A percentile compares a stretch with the other conserved stretches of the same genome.
phyloP scores from a whole-genome alignment of 176 grass and related monocot genomes.

The Cymbopogon citratus region DNA sequence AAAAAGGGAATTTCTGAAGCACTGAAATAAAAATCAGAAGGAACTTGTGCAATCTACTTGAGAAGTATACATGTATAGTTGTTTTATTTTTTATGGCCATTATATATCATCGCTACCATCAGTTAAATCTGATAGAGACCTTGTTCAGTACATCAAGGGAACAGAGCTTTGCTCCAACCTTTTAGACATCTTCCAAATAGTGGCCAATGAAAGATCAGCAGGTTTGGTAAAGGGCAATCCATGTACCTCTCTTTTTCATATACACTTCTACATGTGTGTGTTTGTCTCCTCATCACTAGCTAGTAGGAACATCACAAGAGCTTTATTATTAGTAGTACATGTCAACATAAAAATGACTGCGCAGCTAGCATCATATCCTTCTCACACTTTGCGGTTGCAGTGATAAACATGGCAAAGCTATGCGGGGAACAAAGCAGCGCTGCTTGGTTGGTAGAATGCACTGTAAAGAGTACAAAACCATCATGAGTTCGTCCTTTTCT shows the following conservation, averaged over 20 bases:
- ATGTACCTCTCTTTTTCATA: not conserved
- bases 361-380: not conserved
- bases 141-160: not conserved
- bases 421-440: not conserved
- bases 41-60: not conserved
- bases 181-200: not conserved
- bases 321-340: not conserved
- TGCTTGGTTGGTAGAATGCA: not conserved
- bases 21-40: not conserved
- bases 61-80: not conserved
- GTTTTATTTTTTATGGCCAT: no score
- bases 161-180: not conserved
- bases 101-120: no score
- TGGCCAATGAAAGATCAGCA: not conserved
- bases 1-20: not conserved
- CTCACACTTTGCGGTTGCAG: not conserved
- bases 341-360: not conserved
- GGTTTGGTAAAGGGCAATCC: not conserved
- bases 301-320: not conserved
- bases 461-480: no score
- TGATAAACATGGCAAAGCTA: not conserved
- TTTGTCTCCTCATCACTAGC: not conserved
- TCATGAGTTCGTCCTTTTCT: no score
- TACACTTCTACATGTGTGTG: not conserved
- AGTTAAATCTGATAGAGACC: not conserved